A percentile compares a stretch with the other conserved stretches of the same genome.
Conservation (phyloP, 345 rosid species). For the Euphorbia pulcherrima region DNA sequence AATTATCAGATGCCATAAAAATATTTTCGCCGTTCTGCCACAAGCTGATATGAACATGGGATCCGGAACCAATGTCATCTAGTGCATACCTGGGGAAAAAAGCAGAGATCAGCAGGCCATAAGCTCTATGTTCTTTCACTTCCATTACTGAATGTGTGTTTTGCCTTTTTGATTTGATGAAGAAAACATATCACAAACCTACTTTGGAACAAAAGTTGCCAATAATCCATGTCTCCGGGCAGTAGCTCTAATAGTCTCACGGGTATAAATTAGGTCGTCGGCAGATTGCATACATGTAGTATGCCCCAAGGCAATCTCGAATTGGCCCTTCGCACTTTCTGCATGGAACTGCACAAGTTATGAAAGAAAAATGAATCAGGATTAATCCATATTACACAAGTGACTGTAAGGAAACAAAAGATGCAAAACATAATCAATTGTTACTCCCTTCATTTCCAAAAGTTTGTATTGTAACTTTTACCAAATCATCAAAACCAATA, state of each 20-base stretch:
- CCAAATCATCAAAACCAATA: too few relatives aligned
- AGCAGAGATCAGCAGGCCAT: conserved; percentile 3
- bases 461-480: too few relatives aligned
- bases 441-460: too few relatives aligned
- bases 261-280: conserved; percentile 71
- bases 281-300: conserved; percentile 55
- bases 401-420: background rate
- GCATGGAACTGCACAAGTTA: conserved; percentile 54
- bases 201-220: conserved; percentile 93
- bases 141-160: background rate
- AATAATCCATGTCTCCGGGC: conserved; percentile 78
- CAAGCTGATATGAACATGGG: conserved; percentile 87
- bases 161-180: background rate
- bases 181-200: conserved; percentile 28
- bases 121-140: background rate
- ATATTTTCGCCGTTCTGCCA: conserved; percentile 76
- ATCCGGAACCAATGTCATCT: conserved; percentile 90
- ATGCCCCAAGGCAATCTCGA: conserved; percentile 73
- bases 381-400: background rate
- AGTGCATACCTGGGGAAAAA: conserved; percentile 58
- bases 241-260: conserved; percentile 73
- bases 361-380: conserved; percentile 13
- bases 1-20: conserved; percentile 58
- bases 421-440: background rate
- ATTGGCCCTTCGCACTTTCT: conserved; percentile 92